Evolutionary conservation across 768 basidiomycete species (phyloP).

Genomic region (Suillus clintonianus): DNA sequence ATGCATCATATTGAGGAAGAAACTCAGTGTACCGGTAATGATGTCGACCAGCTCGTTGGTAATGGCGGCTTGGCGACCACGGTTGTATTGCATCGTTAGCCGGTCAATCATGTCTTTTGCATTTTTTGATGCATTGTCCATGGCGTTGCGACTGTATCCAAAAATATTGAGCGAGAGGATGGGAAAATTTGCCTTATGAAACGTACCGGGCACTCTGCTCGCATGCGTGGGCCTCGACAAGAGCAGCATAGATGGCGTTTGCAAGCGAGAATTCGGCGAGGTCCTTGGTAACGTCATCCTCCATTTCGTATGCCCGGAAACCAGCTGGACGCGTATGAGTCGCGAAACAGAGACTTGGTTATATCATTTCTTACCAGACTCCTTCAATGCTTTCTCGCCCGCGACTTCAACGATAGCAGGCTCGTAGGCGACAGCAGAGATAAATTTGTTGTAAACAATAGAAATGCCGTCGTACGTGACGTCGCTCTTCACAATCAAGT

Average conservation of each 20-base stretch:
- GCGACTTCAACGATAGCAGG: conserved; percentile 72
- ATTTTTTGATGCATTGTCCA: conserved; percentile 99
- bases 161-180: neutral
- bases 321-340: conserved; percentile 51
- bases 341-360: neutral
- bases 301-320: conserved; percentile 96
- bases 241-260: conserved; percentile 92
- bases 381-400: conserved; percentile 78
- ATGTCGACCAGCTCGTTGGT: conserved; percentile 95
- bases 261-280: conserved; percentile 94
- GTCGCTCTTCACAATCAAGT: conserved; percentile 84
- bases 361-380: conserved; percentile 60
- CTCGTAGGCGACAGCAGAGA: conserved; percentile 92
- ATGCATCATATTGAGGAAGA: neutral
- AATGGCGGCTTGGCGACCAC: conserved; percentile 97
- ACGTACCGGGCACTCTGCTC: conserved; percentile 87
- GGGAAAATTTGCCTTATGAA: neutral
- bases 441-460: conserved; percentile 82
- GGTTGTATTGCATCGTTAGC: conserved; percentile 95
- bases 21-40: conserved; percentile 70
- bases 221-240: conserved; percentile 94
- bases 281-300: conserved; percentile 93
- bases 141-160: conserved; percentile 78
- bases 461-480: conserved; percentile 85
- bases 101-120: conserved; percentile 88